phyloP scores from a whole-genome alignment of 1,284 basidiomycete genomes.

The Microbotryum violaceum region DNA sequence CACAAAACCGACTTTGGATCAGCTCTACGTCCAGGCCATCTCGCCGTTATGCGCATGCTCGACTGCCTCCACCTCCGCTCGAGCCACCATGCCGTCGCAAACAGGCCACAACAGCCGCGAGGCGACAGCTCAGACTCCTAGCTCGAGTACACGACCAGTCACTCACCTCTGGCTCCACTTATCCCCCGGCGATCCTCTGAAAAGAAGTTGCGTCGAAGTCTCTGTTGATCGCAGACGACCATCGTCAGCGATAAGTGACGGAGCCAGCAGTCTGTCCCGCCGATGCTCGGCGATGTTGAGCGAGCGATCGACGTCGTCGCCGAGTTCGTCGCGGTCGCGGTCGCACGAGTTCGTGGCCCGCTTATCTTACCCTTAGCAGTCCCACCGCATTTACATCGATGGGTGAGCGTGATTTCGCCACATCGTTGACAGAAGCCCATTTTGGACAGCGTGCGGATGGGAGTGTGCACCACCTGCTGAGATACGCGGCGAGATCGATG shows the following conservation, averaged over 20 bases:
- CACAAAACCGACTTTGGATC: not conserved
- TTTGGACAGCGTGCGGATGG: not conserved
- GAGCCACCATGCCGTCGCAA: not conserved
- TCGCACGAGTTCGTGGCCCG: no score
- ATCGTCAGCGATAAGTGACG: not conserved
- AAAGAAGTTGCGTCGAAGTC: slow-evolving; percentile 8
- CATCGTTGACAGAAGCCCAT: slow-evolving; percentile 29
- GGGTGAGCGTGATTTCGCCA: slow-evolving; percentile 8
- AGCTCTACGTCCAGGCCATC: not conserved
- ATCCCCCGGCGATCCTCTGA: slow-evolving; percentile 2
- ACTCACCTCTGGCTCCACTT: slow-evolving; percentile 22
- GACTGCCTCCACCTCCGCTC: not conserved
- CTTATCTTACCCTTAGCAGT: slow-evolving; percentile 5
- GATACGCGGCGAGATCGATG: no score
- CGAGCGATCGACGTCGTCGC: not conserved
- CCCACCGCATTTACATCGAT: slow-evolving; percentile 25
- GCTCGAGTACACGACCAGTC: not conserved
- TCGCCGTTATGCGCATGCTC: not conserved
- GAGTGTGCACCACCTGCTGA: no score
- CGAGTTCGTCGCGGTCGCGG: not conserved
- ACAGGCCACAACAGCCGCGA: no score
- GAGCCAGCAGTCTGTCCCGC: not conserved
- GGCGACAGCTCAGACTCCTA: no score
- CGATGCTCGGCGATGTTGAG: slow-evolving; percentile 4
- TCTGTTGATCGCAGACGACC: slow-evolving; percentile 4